These are phyloP conservation scores for Annulohypoxylon moriforme DNA, from an alignment of 495 filamentous ascomycete species.

Conservation along the genomic window DNA sequence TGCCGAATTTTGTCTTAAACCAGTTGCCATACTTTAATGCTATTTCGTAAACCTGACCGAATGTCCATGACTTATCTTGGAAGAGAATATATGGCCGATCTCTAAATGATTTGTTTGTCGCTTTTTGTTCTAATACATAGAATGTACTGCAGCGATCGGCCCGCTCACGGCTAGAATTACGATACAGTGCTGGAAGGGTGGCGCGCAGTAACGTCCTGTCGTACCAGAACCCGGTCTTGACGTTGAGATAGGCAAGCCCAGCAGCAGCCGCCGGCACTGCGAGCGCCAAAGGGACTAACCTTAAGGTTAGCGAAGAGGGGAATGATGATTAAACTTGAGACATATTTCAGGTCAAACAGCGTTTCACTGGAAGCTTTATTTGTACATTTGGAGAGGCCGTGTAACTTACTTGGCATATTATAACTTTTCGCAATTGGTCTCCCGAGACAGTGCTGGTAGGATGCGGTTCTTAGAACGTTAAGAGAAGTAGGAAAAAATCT, in stretches of 20 bases:
- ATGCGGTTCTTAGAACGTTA: not conserved
- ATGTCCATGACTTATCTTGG: conserved; percentile 81
- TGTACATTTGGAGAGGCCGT: not conserved
- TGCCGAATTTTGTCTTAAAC: conserved; percentile 75
- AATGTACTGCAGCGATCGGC: conserved; percentile 78
- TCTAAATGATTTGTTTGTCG: conserved; percentile 66
- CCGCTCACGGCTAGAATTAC: conserved; percentile 56
- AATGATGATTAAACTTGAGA: not conserved
- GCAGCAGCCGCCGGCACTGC: conserved; percentile 74
- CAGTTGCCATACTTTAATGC: conserved; percentile 83
- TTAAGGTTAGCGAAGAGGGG: conserved; percentile 6
- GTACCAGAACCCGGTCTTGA: conserved; percentile 72
- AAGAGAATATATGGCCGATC: conserved; percentile 76
- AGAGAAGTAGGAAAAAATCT: not conserved
- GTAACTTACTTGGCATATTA: conserved; percentile 39
- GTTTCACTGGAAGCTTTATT: not conserved
- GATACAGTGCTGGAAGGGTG: conserved; percentile 57
- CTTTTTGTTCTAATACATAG: conserved; percentile 79
- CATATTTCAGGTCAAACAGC: conserved; percentile 1
- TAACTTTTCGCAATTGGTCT: conserved; percentile 1
- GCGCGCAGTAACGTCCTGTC: conserved; percentile 69
- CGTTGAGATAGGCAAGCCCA: conserved; percentile 84
- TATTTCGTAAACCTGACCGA: conserved; percentile 79
- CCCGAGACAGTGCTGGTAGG: not conserved
- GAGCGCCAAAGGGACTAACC: conserved; percentile 60